phyloP scores from a whole-genome alignment of 805 yeast species.

The Maudiozyma pseudohumilis region DNA sequence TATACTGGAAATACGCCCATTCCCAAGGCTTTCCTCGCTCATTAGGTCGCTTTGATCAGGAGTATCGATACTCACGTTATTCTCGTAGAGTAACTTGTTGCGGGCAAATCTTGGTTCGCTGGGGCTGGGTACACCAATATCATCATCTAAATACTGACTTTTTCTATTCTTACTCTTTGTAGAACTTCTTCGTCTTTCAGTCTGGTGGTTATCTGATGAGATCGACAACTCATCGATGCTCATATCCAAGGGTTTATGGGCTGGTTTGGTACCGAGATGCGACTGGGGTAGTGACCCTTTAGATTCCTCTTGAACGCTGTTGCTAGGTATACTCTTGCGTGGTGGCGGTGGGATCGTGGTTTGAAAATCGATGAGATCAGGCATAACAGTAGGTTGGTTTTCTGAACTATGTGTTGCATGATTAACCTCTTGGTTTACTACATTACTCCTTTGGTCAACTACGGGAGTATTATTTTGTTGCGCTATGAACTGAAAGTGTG shows the following conservation, averaged over 20 bases:
- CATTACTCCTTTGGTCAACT: neutral
- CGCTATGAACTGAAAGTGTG: neutral
- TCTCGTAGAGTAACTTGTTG: too few relatives aligned
- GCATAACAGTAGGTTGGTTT: neutral
- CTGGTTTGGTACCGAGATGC: too few relatives aligned
- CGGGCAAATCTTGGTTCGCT: too few relatives aligned
- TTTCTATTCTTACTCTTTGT: too few relatives aligned
- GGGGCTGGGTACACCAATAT: too few relatives aligned
- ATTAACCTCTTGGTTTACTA: neutral
- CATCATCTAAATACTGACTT: too few relatives aligned
- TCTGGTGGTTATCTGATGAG: neutral
- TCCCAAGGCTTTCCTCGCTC: neutral
- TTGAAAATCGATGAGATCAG: slow-evolving; percentile 1
- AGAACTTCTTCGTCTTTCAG: too few relatives aligned
- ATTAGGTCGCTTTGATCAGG: slow-evolving; percentile 3
- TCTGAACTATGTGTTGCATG: too few relatives aligned
- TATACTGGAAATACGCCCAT: neutral
- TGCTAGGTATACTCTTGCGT: too few relatives aligned
- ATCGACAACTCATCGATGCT: slow-evolving; percentile 12
- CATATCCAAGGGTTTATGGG: slow-evolving; percentile 7
- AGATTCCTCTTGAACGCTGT: too few relatives aligned
- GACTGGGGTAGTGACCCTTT: too few relatives aligned
- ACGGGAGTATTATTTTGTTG: neutral
- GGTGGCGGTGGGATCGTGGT: neutral
- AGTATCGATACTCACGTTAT: too few relatives aligned